Evolutionary conservation across 2,329 filamentous ascomycete species (phyloP).

Genomic region (Hirsutella thompsonii): DNA sequence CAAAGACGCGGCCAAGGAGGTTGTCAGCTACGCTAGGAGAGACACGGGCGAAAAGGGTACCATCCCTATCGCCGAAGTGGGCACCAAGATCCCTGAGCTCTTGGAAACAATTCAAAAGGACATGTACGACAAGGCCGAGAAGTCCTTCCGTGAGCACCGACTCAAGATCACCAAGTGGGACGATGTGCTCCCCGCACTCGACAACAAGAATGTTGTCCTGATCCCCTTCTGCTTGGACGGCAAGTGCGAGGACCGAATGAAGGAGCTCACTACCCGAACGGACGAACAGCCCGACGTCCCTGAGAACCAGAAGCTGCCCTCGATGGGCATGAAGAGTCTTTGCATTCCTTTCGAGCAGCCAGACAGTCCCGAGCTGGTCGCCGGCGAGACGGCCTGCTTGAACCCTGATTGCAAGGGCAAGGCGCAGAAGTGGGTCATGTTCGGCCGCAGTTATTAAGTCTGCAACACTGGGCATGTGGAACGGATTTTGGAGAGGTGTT

Average conservation of each 20-base stretch:
- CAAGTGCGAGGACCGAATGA: conserved; percentile 88
- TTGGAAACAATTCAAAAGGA: conserved; percentile 85
- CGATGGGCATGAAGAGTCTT: conserved; percentile 56
- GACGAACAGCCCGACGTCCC: conserved; percentile 43
- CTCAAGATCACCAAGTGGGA: conserved; percentile 77
- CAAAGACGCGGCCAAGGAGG: conserved; percentile 77
- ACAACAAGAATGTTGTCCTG: conserved; percentile 82
- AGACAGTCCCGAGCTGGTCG: conserved; percentile 47
- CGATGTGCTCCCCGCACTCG: conserved; percentile 79
- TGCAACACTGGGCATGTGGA: background rate
- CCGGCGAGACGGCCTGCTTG: conserved; percentile 79
- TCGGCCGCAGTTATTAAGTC: conserved; percentile 58
- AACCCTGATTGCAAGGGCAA: conserved; percentile 71
- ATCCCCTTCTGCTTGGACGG: conserved; percentile 77
- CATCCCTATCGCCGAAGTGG: conserved; percentile 62
- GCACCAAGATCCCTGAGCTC: conserved; percentile 61
- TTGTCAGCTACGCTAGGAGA: conserved; percentile 75
- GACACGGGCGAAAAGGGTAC: conserved; percentile 77
- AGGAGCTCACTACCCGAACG: conserved; percentile 75
- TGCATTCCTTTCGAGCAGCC: conserved; percentile 78
- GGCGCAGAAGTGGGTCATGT: conserved; percentile 85
- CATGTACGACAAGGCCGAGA: conserved; percentile 65
- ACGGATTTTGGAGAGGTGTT: background rate
- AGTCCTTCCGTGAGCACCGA: conserved; percentile 67
- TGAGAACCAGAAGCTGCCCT: conserved; percentile 39